Base-by-base conservation (phyloP, 2,329 filamentous ascomycete species). In the Paraconiothyrium sp. region DNA sequence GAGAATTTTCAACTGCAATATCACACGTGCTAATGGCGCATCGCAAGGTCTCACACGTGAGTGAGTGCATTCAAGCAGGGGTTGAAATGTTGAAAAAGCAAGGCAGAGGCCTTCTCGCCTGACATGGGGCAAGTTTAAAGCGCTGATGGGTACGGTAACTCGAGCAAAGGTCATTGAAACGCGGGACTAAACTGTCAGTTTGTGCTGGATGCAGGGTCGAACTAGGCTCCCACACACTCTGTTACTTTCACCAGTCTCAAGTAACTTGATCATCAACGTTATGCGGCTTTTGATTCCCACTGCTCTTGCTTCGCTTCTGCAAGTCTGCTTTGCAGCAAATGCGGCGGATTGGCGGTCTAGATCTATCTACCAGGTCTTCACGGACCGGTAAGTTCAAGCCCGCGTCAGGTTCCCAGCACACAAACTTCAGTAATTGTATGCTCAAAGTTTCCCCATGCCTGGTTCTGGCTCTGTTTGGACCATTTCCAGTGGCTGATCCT, bases 311-410 rank as follows among this genome's bases (percentile, higher is more conserved):
- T 57, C 55, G 44, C 55, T 57, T 20, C 24, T 57, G 13, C 44
- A 39, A 11, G 32, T 16, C 32, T 49, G 30, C 34, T 20, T 49
- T 13, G 46, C 55, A 7, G 55, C 55, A 13, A 50, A 30, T 32
- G 44, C 55, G 4, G 35, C 32, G 20, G 44, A 57, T 30, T 57
- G 55, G 55, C 44, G 55, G 20, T 49, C 44, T 41, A 37, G 55
- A 20, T 43, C 55, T 41, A 50, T 57, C 22, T 57, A 57, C 27
- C 55, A 57, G 27, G 55, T 49, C 24, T 50, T 57, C 32, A 57
- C 55, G 22, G 55, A 57, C 30, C 55, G 55, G 55, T 57, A 49
- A 48, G 55, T 50, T 30, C 16, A 50, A 48, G 11, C n/a, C 34
- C 8, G 49, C 27, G 9, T 56, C 35, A 5, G 34, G 35, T 24